Conservation (phyloP, 768 basidiomycete genomes). For the Mycena sanguinolenta region DNA sequence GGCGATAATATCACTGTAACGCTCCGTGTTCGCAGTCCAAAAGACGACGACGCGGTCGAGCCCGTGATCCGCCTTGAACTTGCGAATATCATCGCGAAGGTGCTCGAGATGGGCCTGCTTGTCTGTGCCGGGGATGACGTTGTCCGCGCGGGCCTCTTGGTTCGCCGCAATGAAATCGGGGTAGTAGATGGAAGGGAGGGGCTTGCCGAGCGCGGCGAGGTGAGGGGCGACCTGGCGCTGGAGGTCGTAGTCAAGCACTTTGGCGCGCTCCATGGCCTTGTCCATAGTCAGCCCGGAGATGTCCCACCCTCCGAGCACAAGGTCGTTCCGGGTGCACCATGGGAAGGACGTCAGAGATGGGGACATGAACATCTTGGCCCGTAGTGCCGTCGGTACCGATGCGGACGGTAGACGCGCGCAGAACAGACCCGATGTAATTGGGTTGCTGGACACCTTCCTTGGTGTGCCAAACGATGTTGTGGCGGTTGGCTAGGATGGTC, state of each 20-base stretch:
- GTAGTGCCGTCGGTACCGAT: constrained; percentile 85
- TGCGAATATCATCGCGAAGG: constrained; percentile 92
- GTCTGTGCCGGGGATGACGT: constrained; percentile 85
- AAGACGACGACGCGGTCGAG: constrained; percentile 94
- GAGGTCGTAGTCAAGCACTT: constrained; percentile 96
- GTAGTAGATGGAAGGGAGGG: constrained; percentile 96
- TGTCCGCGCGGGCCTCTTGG: constrained; percentile 96
- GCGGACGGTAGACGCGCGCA: constrained; percentile 95
- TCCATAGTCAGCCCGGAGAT: constrained; percentile 90
- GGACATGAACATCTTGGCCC: constrained; percentile 93
- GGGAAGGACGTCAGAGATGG: constrained; percentile 91
- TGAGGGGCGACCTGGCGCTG: constrained; percentile 94
- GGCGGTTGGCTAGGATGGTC: constrained; percentile 95
- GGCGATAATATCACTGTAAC: constrained; percentile 93
- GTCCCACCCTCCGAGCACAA: constrained; percentile 98
- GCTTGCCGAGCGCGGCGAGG: constrained; percentile 84
- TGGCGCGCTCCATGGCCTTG: constrained; percentile 92
- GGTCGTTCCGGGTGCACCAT: constrained; percentile 99
- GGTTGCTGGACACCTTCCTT: constrained; percentile 93
- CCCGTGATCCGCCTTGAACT: constrained; percentile 86
- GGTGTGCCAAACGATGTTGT: constrained; percentile 95
- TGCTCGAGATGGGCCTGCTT: constrained; percentile 94
- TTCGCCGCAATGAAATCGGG: constrained; percentile 98
- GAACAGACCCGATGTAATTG: constrained; percentile 97
- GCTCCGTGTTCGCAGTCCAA: constrained; percentile 99